Percentiles rank a stretch among this genome's conserved stretches.
These are phyloP conservation scores for Crotalaria pallida DNA, from an alignment of 306 rosid genomes.

Conservation along the genomic window DNA sequence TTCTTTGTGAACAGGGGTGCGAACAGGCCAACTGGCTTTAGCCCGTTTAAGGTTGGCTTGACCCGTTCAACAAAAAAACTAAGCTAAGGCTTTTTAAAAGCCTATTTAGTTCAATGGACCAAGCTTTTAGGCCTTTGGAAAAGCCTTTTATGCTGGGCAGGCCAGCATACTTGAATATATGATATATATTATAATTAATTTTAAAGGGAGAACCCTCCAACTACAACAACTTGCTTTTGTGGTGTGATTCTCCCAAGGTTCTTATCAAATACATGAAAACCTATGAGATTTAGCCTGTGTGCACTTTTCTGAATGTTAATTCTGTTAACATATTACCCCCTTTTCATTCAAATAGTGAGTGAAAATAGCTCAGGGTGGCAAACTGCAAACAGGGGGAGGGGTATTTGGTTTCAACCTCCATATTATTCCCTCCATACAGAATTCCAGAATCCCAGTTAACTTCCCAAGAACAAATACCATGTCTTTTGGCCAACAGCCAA, in stretches of 20 bases:
- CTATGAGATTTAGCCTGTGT: neutral
- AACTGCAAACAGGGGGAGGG: neutral
- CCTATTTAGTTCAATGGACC: neutral
- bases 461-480: neutral
- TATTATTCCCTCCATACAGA: neutral
- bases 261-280: neutral
- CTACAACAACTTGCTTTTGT: no score
- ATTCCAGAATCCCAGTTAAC: slow-evolving; percentile 1
- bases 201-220: no score
- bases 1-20: neutral
- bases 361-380: neutral
- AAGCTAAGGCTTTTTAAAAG: neutral
- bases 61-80: neutral
- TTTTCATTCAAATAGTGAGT: neutral
- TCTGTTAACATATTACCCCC: neutral
- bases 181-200: no score
- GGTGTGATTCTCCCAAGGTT: no score
- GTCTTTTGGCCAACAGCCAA: neutral
- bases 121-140: neutral
- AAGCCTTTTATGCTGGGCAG: neutral
- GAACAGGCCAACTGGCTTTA: neutral
- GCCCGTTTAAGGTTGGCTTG: neutral
- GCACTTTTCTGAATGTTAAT: neutral
- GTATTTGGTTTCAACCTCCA: neutral
- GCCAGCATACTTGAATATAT: neutral